These are phyloP conservation scores for Phytophthora fragariae DNA, from an alignment of 352 stramenopile species.

Conservation along the genomic window DNA sequence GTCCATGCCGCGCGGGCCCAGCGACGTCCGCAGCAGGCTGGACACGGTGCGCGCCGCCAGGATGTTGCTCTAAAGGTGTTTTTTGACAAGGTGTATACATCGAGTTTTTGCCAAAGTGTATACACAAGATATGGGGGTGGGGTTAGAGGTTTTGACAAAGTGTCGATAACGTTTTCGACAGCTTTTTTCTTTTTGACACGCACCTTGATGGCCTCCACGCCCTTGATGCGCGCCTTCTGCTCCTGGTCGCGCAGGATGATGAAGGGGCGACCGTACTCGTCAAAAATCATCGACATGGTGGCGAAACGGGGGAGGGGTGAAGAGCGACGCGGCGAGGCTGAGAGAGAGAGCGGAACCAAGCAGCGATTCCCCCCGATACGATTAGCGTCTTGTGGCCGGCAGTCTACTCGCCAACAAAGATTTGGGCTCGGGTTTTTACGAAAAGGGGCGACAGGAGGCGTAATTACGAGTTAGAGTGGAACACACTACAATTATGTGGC, in stretches of 20 bases:
- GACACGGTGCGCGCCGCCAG: constrained; percentile 97
- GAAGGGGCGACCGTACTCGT: constrained; percentile 99
- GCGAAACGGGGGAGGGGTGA: neutral
- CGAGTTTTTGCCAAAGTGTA: neutral
- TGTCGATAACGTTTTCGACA: neutral
- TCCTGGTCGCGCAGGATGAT: constrained; percentile 99
- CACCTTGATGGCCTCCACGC: constrained; percentile 96
- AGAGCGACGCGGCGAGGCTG: neutral
- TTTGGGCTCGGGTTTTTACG: constrained; percentile 1
- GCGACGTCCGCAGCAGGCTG: constrained; percentile 96
- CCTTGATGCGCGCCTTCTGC: constrained; percentile 98
- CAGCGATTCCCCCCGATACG: neutral
- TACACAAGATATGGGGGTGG: neutral
- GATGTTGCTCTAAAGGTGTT: constrained; percentile 93
- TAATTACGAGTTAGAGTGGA: neutral
- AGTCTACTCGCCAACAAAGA: neutral
- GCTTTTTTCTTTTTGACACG: neutral
- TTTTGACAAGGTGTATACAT: neutral
- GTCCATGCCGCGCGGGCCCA: constrained; percentile 97
- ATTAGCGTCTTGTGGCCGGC: neutral
- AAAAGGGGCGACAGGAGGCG: neutral
- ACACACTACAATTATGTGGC: neutral
- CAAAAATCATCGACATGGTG: constrained; percentile 94
- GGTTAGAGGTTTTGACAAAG: neutral
- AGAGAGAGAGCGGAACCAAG: neutral